Percentiles rank a stretch among this genome's conserved stretches.
phyloP scores from a whole-genome alignment of 2,329 filamentous ascomycete species.

The Colletotrichum scovillei region DNA sequence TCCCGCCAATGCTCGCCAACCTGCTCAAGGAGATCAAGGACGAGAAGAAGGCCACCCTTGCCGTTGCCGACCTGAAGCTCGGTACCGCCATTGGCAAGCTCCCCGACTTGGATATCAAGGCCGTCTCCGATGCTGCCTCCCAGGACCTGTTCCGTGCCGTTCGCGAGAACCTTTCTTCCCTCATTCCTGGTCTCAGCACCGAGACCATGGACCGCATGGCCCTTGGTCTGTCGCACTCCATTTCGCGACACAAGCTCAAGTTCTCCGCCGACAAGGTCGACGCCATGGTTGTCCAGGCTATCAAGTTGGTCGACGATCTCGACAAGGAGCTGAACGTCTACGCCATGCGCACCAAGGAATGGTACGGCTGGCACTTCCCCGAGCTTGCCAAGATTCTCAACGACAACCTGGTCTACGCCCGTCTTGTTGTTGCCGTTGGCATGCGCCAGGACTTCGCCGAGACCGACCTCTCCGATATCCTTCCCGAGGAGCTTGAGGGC shows the following conservation, averaged over 20 bases:
- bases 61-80: conserved; percentile 93
- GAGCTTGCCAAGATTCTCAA: conserved; percentile 97
- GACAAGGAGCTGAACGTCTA: conserved; percentile 99
- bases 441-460: conserved; percentile 84
- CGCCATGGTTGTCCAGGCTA: conserved; percentile 98
- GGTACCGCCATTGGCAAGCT: conserved; percentile 93
- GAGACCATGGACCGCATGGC: conserved; percentile 94
- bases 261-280: conserved; percentile 99
- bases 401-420: conserved; percentile 95
- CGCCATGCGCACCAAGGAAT: conserved; percentile 99
- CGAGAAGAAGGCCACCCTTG: conserved; percentile 96
- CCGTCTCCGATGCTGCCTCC: conserved; percentile 82
- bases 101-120: conserved; percentile 84
- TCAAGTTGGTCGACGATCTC: conserved; percentile 91
- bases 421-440: conserved; percentile 88
- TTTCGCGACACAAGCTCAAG: conserved; percentile 97
- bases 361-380: conserved; percentile 99
- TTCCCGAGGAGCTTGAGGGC: conserved; percentile 94
- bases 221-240: conserved; percentile 94
- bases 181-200: conserved; percentile 88
- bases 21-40: conserved; percentile 93
- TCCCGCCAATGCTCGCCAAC: conserved; percentile 84
- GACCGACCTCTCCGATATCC: conserved; percentile 86
- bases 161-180: conserved; percentile 86
- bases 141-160: conserved; percentile 95